phyloP scores from a whole-genome alignment of 306 rosid genomes.

The Macrotyloma uniflorum region DNA sequence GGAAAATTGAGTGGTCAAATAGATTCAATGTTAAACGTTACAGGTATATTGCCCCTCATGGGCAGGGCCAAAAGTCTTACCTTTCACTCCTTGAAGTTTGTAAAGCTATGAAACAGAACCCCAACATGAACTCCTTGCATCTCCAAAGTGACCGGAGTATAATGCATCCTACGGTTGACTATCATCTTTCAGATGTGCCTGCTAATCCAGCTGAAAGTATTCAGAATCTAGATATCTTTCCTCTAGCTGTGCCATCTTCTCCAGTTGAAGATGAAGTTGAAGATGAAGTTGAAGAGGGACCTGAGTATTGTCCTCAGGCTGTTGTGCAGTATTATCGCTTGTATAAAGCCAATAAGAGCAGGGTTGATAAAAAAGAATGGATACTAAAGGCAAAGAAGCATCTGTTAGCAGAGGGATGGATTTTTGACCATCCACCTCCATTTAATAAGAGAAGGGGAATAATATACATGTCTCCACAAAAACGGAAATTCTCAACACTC shows the following conservation, averaged over 20 bases:
- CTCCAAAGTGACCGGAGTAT: background rate
- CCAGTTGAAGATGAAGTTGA: conserved; percentile 15
- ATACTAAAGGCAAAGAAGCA: conserved; percentile 51
- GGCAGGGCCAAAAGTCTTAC: conserved; percentile 34
- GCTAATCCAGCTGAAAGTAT: conserved; percentile 24
- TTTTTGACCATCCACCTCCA: conserved; percentile 36
- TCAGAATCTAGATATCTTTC: conserved; percentile 32
- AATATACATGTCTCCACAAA: conserved; percentile 54
- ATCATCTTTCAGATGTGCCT: background rate
- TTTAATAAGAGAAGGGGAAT: conserved; percentile 37
- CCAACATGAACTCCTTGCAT: conserved; percentile 27
- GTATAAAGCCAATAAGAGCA: background rate
- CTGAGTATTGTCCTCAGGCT: conserved; percentile 19
- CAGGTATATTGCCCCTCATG: conserved; percentile 50
- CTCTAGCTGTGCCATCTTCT: conserved; percentile 28
- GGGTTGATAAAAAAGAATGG: background rate
- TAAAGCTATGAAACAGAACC: conserved; percentile 34
- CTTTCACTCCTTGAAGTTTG: conserved; percentile 55
- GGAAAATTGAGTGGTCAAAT: conserved; percentile 7
- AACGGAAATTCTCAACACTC: conserved; percentile 38
- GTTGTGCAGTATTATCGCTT: conserved; percentile 45
- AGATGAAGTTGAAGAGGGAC: too few species aligned
- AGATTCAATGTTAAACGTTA: background rate
- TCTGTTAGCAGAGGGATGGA: conserved; percentile 60
- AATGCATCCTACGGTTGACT: conserved; percentile 8